Conservation (phyloP, 768 basidiomycete genomes). For the Xerocomellus intermedius region DNA sequence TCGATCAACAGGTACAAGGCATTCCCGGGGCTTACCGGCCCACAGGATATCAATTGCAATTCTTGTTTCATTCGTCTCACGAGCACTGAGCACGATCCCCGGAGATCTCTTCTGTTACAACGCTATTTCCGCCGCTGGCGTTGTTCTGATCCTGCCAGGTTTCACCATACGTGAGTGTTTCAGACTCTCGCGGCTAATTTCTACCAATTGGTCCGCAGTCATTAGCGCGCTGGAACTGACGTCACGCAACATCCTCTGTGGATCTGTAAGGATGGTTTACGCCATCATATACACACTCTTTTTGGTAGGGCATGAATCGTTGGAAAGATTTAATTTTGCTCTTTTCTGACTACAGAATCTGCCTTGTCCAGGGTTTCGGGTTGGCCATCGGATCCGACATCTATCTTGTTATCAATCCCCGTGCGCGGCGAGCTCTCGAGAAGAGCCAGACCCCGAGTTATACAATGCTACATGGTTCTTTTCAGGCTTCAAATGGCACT, state of each 20-base stretch:
- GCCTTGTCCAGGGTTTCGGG: slow-evolving; percentile 64
- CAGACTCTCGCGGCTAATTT: background rate
- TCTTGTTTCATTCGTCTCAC: slow-evolving; percentile 78
- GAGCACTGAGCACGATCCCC: slow-evolving; percentile 73
- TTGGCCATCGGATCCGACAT: slow-evolving; percentile 82
- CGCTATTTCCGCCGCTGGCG: slow-evolving; percentile 84
- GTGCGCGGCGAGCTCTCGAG: slow-evolving; percentile 42
- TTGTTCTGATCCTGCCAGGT: slow-evolving; percentile 88
- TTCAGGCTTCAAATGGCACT: slow-evolving; percentile 49
- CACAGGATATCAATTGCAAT: slow-evolving; percentile 80
- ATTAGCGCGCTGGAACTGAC: slow-evolving; percentile 78
- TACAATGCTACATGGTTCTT: slow-evolving; percentile 53
- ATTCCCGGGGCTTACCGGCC: background rate
- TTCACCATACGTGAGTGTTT: slow-evolving; percentile 69
- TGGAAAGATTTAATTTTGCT: background rate
- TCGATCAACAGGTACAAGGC: background rate
- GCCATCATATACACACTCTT: slow-evolving; percentile 86
- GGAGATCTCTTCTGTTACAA: slow-evolving; percentile 84
- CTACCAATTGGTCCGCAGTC: slow-evolving; percentile 40
- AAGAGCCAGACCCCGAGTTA: slow-evolving; percentile 36
- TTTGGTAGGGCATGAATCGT: slow-evolving; percentile 43
- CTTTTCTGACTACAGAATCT: slow-evolving; percentile 3
- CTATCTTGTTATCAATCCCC: slow-evolving; percentile 66
- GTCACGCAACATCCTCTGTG: slow-evolving; percentile 77
- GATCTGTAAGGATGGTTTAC: slow-evolving; percentile 80